These are phyloP conservation scores for Agrostemma githago DNA, from an alignment of 148 eudicot genomes.

Conservation along the genomic window DNA sequence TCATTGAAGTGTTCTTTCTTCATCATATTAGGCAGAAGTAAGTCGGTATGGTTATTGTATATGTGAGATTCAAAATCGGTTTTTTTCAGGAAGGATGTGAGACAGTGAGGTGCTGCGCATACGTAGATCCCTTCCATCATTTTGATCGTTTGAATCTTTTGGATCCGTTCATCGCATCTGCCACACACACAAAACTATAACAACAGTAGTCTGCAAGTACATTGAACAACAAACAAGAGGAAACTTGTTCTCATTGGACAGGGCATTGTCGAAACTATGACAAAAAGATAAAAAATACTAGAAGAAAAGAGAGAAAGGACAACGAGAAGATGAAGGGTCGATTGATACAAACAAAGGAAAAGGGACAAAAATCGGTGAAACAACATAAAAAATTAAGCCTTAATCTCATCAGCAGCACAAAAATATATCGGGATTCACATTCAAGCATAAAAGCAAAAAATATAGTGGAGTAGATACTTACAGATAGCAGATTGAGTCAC, in stretches of 20 bases:
- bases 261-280: neutral
- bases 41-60: conserved; percentile 49
- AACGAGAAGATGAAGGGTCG: neutral
- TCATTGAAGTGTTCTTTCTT: conserved; percentile 55
- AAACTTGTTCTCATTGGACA: neutral
- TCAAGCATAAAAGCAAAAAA: neutral
- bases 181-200: conserved; percentile 1
- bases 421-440: too few species aligned
- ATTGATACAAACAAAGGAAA: neutral
- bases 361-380: neutral
- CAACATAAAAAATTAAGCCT: neutral
- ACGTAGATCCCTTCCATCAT: conserved; percentile 84
- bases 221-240: neutral
- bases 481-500: conserved; percentile 96
- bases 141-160: conserved; percentile 90
- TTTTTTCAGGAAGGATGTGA: conserved; percentile 79
- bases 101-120: conserved; percentile 93
- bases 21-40: conserved; percentile 48
- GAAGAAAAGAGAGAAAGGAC: neutral
- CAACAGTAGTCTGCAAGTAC: neutral
- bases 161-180: conserved; percentile 93
- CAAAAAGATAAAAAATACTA: neutral
- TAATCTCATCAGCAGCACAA: too few species aligned
- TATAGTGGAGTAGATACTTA: conserved; percentile 37
- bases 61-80: conserved; percentile 75